Evolutionary conservation across 179 eudicot genomes (phyloP), one percentile per base, ranked within the genome.

Genomic region (Amaranthus tricolor): DNA sequence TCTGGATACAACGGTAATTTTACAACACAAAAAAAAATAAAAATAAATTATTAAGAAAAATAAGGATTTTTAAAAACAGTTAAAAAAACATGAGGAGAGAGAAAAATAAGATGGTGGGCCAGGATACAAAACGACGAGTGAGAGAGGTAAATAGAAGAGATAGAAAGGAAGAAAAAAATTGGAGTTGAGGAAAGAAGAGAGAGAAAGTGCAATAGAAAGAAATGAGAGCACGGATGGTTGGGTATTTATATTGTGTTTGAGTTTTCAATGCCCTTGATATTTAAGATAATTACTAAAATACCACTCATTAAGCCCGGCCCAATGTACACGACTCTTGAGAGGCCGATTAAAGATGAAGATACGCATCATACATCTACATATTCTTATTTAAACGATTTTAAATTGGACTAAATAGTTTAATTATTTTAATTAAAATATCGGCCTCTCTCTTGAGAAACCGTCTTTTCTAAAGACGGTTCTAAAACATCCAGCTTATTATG

Each of bases 211-310:
- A 69, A 14, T 20, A 13, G 49, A 6, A 17, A 40, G 24, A 68
- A 71, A 70, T 80, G 77, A 21, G 74, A 76, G 70, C 47, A 64
- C 16, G 44, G 68, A 64, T 48, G 68, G 62, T 40, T 56, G 66
- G 78, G 75, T 73, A 78, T 81, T 48, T 77, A 81, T 81, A 81
- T 74, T 73, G 68, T 63, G 15, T 5, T 24, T 60, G 68, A 53
- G 62, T 5, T 31, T 16, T 40, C 9, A 69, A 49, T 17, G 50
- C 12, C 62, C 78, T 65, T 68, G 14, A 0, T 2, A 21, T 9
- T 48, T 55, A 57, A 20, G 7, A 4, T 54, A 81, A 62, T 77
- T 12, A 61, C 84, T 51, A 59, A 21, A 73, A 1, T 81, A 59
- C 84, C 84, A 81, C 45, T 19, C 31, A 2, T 31, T 31, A 31